Evolutionary conservation across 768 basidiomycete genomes (phyloP).

Genomic region (Pleurotus giganteus): DNA sequence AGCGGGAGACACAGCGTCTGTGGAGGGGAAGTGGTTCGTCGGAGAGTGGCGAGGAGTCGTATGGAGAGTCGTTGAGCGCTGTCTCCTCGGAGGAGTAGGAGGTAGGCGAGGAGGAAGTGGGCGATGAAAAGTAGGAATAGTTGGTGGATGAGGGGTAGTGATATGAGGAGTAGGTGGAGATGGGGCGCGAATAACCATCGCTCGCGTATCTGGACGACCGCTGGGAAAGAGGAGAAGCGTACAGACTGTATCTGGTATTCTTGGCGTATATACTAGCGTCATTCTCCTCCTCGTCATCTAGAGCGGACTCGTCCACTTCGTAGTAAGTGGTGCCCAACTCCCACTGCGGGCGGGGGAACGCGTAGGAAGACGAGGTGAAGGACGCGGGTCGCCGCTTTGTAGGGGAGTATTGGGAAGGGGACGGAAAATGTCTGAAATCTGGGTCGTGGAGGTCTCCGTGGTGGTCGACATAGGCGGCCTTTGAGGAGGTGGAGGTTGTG

Average conservation of each 20-base stretch:
- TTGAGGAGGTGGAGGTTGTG: slow-evolving; percentile 17
- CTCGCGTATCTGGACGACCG: slow-evolving; percentile 4
- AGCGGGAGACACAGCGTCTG: slow-evolving; percentile 2
- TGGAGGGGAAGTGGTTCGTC: slow-evolving; percentile 5
- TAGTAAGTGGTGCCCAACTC: slow-evolving; percentile 22
- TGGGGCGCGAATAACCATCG: slow-evolving; percentile 5
- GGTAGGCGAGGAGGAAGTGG: slow-evolving; percentile 1
- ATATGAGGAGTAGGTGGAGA: slow-evolving; percentile 10
- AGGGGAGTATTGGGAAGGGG: slow-evolving; percentile 15
- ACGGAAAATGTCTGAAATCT: slow-evolving; percentile 64
- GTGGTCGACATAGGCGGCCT: slow-evolving; percentile 55
- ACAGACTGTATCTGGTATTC: slow-evolving; percentile 11
- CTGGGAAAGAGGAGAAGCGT: slow-evolving; percentile 10
- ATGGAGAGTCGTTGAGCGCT: slow-evolving; percentile 3
- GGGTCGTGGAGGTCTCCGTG: slow-evolving; percentile 66
- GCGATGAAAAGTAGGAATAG: slow-evolving; percentile 1
- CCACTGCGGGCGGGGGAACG: slow-evolving; percentile 6
- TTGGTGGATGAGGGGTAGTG: slow-evolving; percentile 7
- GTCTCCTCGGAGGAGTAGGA: slow-evolving; percentile 8
- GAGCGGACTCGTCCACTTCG: slow-evolving; percentile 25
- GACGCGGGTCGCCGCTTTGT: slow-evolving; percentile 10
- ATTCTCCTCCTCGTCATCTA: slow-evolving; percentile 22
- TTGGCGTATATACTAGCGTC: slow-evolving; percentile 18
- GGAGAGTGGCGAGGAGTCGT: background rate
- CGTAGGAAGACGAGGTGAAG: background rate